Conservation (phyloP, 805 yeast genomes). For the Jamesozyma lodderae region DNA sequence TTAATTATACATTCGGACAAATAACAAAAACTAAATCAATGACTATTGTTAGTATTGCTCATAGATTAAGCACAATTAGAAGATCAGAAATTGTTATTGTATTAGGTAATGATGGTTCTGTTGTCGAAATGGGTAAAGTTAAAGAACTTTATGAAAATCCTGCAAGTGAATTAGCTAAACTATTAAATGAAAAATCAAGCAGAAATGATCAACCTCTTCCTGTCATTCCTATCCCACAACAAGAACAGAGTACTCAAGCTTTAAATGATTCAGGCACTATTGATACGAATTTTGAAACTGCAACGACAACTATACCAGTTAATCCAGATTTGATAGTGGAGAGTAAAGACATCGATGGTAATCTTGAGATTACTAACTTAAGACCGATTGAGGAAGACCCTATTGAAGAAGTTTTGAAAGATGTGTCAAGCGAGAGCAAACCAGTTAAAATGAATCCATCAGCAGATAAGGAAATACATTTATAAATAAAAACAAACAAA, state of each 20-base stretch:
- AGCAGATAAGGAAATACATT: too few species aligned
- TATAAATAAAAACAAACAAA: too few species aligned
- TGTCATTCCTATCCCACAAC: background rate
- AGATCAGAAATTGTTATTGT: constrained; percentile 82
- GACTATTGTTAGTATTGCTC: constrained; percentile 89
- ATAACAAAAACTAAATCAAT: constrained; percentile 50
- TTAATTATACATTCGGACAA: constrained; percentile 64
- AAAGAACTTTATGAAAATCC: constrained; percentile 44
- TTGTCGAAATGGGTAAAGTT: constrained; percentile 67
- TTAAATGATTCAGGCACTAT: background rate
- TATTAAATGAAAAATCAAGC: constrained; percentile 31
- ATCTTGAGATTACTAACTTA: background rate
- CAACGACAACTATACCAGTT: background rate
- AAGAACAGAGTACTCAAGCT: background rate
- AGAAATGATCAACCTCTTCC: constrained; percentile 7
- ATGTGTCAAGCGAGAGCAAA: constrained; percentile 14
- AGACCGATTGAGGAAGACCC: constrained; percentile 7
- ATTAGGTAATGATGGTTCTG: constrained; percentile 69
- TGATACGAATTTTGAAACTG: background rate
- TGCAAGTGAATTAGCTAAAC: constrained; percentile 32
- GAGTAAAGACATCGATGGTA: too few species aligned
- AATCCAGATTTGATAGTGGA: too few species aligned
- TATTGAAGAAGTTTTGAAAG: constrained; percentile 18
- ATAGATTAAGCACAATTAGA: constrained; percentile 80
- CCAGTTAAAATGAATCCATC: constrained; percentile 2